A percentile compares a stretch with the other conserved stretches of the same genome.
Conservation (phyloP, 208 protist genomes). For the Zelonia costaricensis region DNA sequence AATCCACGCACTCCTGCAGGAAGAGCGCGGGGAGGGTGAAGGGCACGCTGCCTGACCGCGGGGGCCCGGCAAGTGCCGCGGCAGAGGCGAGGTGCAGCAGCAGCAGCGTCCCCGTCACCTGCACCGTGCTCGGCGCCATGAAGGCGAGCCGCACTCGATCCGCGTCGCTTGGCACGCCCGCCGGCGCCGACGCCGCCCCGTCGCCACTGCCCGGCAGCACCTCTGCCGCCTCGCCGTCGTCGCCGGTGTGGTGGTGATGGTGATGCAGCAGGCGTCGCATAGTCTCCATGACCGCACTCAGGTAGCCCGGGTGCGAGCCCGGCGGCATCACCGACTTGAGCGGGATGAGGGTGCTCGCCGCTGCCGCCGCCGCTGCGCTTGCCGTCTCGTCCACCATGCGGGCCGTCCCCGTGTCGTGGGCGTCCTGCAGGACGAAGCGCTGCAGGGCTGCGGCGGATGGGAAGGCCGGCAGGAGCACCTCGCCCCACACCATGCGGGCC, state of each 20-base stretch:
- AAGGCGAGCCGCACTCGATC: constrained; percentile 19
- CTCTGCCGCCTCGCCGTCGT: constrained; percentile 2
- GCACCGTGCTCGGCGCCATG: constrained; percentile 25
- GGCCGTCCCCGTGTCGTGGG: background rate
- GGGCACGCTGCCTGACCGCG: constrained; percentile 19
- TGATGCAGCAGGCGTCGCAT: constrained; percentile 33
- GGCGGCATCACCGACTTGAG: constrained; percentile 43
- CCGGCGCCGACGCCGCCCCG: constrained; percentile 4
- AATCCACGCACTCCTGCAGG: constrained; percentile 37
- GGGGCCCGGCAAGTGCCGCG: constrained; percentile 19
- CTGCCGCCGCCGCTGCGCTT: constrained; percentile 5
- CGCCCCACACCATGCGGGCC: constrained; percentile 28
- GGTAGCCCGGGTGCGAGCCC: constrained; percentile 52
- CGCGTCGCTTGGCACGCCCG: constrained; percentile 1
- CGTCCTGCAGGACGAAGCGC: constrained; percentile 38
- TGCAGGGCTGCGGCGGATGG: constrained; percentile 30
- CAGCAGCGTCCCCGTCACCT: constrained; percentile 39
- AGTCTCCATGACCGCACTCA: constrained; percentile 42
- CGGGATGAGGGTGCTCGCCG: constrained; percentile 8
- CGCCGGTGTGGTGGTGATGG: constrained; percentile 11
- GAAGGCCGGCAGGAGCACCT: constrained; percentile 49
- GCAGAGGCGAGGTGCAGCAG: constrained; percentile 54
- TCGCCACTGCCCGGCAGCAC: background rate
- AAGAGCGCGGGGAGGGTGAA: constrained; percentile 41
- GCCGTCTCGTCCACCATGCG: background rate